phyloP scores from a whole-genome alignment of 768 basidiomycete genomes.

The Macrolepiota dolichaula region DNA sequence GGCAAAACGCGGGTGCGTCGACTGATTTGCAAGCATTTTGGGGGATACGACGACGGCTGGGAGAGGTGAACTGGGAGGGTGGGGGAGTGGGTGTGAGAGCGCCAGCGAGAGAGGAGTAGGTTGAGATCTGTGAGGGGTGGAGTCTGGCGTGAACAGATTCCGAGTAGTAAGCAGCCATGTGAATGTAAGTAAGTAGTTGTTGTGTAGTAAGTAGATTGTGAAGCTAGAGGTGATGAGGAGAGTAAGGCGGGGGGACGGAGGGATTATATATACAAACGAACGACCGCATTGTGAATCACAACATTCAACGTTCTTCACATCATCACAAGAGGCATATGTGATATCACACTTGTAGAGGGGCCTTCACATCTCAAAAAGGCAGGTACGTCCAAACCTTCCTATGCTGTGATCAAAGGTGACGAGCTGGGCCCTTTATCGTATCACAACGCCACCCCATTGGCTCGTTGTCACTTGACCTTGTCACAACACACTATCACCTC shows the following conservation, averaged over 20 bases:
- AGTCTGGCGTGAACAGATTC: slow-evolving; percentile 10
- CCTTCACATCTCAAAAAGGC: slow-evolving; percentile 7
- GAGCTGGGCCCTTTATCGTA: slow-evolving; percentile 2
- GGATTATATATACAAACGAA: slow-evolving; percentile 2
- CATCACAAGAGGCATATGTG: slow-evolving; percentile 9
- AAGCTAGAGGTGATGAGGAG: slow-evolving; percentile 6
- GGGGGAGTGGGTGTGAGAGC: slow-evolving; percentile 10
- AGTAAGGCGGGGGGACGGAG: background rate
- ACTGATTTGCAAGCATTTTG: slow-evolving; percentile 8
- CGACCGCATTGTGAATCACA: background rate
- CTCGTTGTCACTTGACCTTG: background rate
- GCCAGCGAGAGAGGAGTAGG: slow-evolving; percentile 9
- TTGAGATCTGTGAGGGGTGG: slow-evolving; percentile 11
- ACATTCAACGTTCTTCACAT: slow-evolving; percentile 7
- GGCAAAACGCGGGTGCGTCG: background rate
- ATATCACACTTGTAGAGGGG: background rate
- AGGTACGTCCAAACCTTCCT: background rate
- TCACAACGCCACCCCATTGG: slow-evolving; percentile 7
- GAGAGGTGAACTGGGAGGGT: slow-evolving; percentile 8
- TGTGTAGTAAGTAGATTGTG: background rate
- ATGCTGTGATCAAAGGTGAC: slow-evolving; percentile 2
- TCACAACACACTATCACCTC: too few relatives aligned
- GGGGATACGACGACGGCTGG: slow-evolving; percentile 5
- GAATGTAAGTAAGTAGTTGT: background rate
- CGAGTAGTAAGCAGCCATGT: slow-evolving; percentile 4